phyloP scores from a whole-genome alignment of 2,329 filamentous ascomycete genomes.

The Paraconiothyrium sp. region DNA sequence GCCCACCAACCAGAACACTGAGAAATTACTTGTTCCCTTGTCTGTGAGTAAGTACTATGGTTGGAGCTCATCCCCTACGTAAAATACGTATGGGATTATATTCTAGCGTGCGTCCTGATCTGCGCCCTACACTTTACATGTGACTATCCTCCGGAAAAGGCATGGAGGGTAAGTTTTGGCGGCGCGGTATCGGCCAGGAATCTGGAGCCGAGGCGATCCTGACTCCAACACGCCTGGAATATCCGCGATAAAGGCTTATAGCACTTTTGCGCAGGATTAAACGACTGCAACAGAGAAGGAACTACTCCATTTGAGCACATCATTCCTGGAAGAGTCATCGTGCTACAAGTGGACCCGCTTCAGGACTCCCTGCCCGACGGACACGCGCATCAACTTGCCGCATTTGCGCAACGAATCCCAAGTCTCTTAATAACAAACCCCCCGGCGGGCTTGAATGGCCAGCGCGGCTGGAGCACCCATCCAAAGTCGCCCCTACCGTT shows the following conservation, averaged over 20 bases:
- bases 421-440: neutral
- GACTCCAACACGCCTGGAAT: neutral
- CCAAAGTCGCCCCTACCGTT: conserved; percentile 53
- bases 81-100: neutral
- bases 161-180: conserved; percentile 7
- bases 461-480: conserved; percentile 38
- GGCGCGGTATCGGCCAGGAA: conserved; percentile 9
- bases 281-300: neutral
- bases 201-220: conserved; percentile 1
- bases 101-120: neutral
- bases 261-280: neutral
- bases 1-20: neutral
- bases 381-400: neutral
- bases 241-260: neutral
- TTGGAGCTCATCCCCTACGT: neutral
- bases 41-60: neutral
- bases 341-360: neutral
- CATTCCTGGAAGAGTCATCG: neutral
- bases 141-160: neutral
- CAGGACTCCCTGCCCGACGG: neutral
- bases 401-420: conserved; percentile 5
- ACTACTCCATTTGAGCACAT: neutral
- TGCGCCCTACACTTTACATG: neutral
- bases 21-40: too few relatives aligned
- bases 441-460: conserved; percentile 36